Percentiles rank a stretch among this genome's conserved stretches.
Evolutionary conservation across 2,329 filamentous ascomycete species (phyloP).

Genomic region (Thielaviopsis cerberus): DNA sequence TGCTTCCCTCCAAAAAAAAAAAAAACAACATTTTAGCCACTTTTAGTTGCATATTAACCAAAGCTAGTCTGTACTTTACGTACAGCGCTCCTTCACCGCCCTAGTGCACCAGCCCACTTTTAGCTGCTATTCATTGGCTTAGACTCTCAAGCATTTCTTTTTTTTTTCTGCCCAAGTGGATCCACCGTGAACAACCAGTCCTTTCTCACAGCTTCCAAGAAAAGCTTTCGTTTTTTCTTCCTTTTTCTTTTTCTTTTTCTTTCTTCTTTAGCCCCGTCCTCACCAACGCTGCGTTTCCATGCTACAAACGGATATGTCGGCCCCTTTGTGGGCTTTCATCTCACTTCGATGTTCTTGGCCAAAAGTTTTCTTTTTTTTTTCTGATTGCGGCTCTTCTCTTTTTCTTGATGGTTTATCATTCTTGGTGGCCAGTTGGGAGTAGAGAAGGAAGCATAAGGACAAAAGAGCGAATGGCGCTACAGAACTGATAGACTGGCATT

Average conservation of each 20-base stretch:
- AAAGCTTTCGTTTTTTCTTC: slow-evolving; percentile 8
- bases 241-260: slow-evolving; percentile 18
- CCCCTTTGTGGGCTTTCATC: slow-evolving; percentile 16
- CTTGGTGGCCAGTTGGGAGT: neutral
- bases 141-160: too few relatives aligned
- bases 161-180: slow-evolving; percentile 2
- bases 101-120: too few relatives aligned
- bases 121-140: neutral
- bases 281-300: slow-evolving; percentile 91
- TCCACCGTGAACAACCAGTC: slow-evolving; percentile 4
- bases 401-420: neutral
- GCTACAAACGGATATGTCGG: slow-evolving; percentile 51
- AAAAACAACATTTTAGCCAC: neutral
- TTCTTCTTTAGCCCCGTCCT: slow-evolving; percentile 51
- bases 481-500: slow-evolving; percentile 37
- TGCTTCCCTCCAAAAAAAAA: neutral
- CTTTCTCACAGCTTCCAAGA: neutral
- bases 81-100: neutral
- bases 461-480: neutral
- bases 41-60: neutral
- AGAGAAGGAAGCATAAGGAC: neutral
- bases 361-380: slow-evolving; percentile 2
- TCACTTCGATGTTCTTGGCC: slow-evolving; percentile 13
- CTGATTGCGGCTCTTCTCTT: slow-evolving; percentile 11
- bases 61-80: neutral